A percentile compares a stretch with the other conserved stretches of the same genome.
phyloP scores from a whole-genome alignment of 257 asterid species.

The Nicotiana undulata region DNA sequence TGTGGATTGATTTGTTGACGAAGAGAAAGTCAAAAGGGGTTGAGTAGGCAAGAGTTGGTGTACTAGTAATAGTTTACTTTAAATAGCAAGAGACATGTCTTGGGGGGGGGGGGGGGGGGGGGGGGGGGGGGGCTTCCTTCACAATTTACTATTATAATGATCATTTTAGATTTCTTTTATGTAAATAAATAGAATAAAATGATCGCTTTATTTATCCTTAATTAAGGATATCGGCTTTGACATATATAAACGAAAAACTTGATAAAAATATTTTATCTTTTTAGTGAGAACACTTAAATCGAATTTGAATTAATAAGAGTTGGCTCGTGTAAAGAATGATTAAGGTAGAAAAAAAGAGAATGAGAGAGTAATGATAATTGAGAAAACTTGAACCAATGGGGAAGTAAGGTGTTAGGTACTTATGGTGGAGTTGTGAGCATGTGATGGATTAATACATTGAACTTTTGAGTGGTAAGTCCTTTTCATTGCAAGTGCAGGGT shows the following conservation, averaged over 20 bases:
- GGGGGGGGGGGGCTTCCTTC: no score
- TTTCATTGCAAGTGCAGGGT: conserved; percentile 3
- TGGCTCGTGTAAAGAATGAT: not conserved
- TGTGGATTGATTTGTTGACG: conserved; percentile 5
- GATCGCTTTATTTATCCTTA: no score
- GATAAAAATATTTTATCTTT: no score
- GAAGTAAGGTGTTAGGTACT: conserved; percentile 5
- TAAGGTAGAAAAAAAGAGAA: not conserved
- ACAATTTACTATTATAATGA: no score
- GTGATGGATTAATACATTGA: conserved; percentile 2
- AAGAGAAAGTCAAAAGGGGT: not conserved
- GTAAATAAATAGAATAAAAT: no score
- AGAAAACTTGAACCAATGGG: conserved; percentile 9
- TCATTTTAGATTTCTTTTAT: no score
- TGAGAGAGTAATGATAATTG: not conserved
- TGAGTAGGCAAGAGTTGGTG: conserved; percentile 4
- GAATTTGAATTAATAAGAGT: not conserved
- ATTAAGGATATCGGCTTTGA: no score
- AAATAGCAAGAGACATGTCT: not conserved
- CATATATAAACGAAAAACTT: no score
- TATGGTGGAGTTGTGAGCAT: conserved; percentile 7
- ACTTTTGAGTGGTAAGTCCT: not conserved
- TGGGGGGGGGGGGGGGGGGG: no score
- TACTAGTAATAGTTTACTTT: not conserved
- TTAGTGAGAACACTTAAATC: accelerated